Percentiles rank a stretch among this genome's conserved stretches.
These are phyloP conservation scores for Phaffomyces thermotolerans DNA, from an alignment of 805 yeast genomes.

Conservation along the genomic window DNA sequence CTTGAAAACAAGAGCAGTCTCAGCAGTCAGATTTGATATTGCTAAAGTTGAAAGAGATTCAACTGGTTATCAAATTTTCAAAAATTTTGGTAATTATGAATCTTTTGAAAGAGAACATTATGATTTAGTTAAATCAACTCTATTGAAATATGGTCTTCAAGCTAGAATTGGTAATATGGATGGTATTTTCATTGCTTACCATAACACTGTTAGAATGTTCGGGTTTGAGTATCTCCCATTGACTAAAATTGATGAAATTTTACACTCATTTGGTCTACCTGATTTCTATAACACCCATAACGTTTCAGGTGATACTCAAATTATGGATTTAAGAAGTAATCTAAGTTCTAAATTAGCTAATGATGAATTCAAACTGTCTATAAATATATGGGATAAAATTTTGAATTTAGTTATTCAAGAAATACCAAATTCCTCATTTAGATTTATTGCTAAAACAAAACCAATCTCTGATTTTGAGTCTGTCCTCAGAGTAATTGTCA, in stretches of 20 bases:
- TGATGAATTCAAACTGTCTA: conserved; percentile 55
- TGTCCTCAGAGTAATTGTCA: conserved; percentile 26
- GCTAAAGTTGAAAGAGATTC: conserved; percentile 35
- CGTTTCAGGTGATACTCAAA: not conserved
- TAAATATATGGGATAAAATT: conserved; percentile 43
- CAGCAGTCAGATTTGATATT: conserved; percentile 75
- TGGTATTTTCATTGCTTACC: conserved; percentile 90
- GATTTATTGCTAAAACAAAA: conserved; percentile 26
- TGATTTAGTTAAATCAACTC: conserved; percentile 68
- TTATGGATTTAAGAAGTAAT: conserved; percentile 9
- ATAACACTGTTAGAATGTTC: conserved; percentile 70
- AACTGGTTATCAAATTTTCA: conserved; percentile 60
- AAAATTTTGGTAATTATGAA: conserved; percentile 58
- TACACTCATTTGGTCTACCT: conserved; percentile 38
- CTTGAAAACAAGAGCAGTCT: conserved; percentile 84
- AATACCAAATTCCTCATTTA: conserved; percentile 28
- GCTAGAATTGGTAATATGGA: conserved; percentile 96
- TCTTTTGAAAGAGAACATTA: conserved; percentile 75
- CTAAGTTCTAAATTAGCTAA: conserved; percentile 44
- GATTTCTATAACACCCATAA: conserved; percentile 1
- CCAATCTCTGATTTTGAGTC: conserved; percentile 18
- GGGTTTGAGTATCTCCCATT: conserved; percentile 89
- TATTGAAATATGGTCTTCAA: conserved; percentile 81
- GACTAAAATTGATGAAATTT: conserved; percentile 56
- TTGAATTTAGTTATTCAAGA: conserved; percentile 32